Conservation (phyloP, 1,139 yeast genomes). For the Taphrina pruni region DNA sequence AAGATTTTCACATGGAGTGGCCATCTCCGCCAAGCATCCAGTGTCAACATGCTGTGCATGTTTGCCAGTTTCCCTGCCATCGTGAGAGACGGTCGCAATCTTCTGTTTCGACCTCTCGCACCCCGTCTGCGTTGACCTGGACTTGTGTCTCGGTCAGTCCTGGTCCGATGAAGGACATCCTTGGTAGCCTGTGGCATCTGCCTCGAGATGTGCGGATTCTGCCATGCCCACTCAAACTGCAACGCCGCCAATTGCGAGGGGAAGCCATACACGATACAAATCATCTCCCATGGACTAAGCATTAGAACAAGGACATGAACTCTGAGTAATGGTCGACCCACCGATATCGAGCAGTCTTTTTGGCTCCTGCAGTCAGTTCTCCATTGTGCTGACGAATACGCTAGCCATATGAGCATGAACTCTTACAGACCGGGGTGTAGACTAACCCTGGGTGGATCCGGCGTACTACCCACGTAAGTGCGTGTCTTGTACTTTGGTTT, state of each 20-base stretch:
- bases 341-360: slow-evolving; percentile 55
- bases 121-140: slow-evolving; percentile 27
- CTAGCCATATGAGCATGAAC: slow-evolving; percentile 34
- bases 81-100: slow-evolving; percentile 29
- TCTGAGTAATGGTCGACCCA: neutral
- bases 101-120: slow-evolving; percentile 22
- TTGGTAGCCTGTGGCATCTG: slow-evolving; percentile 37
- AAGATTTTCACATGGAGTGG: slow-evolving; percentile 38
- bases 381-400: slow-evolving; percentile 82
- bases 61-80: slow-evolving; percentile 27
- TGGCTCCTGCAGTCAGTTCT: slow-evolving; percentile 69
- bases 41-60: slow-evolving; percentile 34
- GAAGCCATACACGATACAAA: slow-evolving; percentile 68
- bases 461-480: slow-evolving; percentile 78
- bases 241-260: slow-evolving; percentile 73
- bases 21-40: slow-evolving; percentile 38
- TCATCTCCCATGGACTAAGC: slow-evolving; percentile 74
- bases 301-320: neutral
- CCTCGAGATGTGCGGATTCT: slow-evolving; percentile 40
- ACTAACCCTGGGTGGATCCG: slow-evolving; percentile 63
- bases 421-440: neutral
- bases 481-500: slow-evolving; percentile 58
- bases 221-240: slow-evolving; percentile 57
- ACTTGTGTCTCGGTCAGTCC: slow-evolving; percentile 23
- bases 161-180: slow-evolving; percentile 20